Conservation (phyloP, 2,329 filamentous ascomycete species). For the Penicillium sumatraense region DNA sequence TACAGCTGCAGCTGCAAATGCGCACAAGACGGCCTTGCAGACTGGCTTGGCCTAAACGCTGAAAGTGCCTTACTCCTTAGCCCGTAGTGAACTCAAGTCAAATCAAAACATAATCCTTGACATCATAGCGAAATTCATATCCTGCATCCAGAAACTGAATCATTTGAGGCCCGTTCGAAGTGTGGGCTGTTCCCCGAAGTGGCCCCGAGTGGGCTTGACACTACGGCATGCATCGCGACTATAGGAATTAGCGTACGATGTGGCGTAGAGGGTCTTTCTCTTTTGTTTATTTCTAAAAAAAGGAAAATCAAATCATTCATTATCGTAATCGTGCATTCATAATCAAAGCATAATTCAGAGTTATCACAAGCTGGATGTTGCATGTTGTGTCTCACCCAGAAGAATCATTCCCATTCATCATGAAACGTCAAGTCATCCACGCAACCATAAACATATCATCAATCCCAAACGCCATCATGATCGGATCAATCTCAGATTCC, state of each 20-base stretch:
- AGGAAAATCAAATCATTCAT: background rate
- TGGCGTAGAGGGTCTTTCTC: background rate
- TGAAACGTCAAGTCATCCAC: too few relatives aligned
- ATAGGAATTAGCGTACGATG: background rate
- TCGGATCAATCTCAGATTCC: background rate
- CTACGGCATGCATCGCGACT: background rate
- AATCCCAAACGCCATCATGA: background rate
- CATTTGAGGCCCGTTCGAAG: background rate
- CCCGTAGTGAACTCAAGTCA: too few relatives aligned
- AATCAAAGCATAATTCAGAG: background rate
- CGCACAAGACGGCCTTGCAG: background rate
- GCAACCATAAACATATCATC: background rate
- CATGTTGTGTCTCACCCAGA: background rate
- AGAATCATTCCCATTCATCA: background rate
- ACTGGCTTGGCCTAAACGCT: background rate
- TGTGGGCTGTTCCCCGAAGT: background rate
- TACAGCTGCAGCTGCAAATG: background rate
- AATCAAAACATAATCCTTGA: too few relatives aligned
- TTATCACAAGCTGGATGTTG: too few relatives aligned
- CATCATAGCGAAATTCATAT: too few relatives aligned
- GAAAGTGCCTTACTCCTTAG: too few relatives aligned
- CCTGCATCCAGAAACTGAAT: too few relatives aligned
- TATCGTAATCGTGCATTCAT: slow-evolving; percentile 2
- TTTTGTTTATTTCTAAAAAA: background rate
- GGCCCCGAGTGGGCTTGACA: background rate